Percentiles rank a stretch among this genome's conserved stretches.
These are phyloP conservation scores for Coemansia furcata DNA, from an alignment of 192 early-diverging fungal species.

Conservation along the genomic window DNA sequence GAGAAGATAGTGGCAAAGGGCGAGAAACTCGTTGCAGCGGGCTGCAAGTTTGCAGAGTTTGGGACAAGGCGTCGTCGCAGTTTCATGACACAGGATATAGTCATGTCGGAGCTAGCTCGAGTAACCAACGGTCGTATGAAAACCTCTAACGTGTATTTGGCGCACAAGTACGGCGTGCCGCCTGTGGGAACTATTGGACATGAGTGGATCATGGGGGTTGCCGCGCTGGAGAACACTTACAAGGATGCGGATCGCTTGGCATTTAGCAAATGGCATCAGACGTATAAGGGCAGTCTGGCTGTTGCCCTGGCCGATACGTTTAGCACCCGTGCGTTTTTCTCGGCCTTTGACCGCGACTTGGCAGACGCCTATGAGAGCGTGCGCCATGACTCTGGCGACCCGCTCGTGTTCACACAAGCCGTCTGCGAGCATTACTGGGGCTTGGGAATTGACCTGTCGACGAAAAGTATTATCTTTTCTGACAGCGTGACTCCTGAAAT, in stretches of 20 bases:
- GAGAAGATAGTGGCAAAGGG: conserved; percentile 57
- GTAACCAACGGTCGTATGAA: conserved; percentile 49
- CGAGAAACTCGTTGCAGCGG: conserved; percentile 47
- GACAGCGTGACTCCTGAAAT: conserved; percentile 60
- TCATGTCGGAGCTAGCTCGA: conserved; percentile 37
- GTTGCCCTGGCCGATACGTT: conserved; percentile 79
- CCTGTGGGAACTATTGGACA: conserved; percentile 62
- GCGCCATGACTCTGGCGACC: conserved; percentile 75
- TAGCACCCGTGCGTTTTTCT: conserved; percentile 62
- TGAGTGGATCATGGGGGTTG: conserved; percentile 76
- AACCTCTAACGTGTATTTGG: conserved; percentile 72
- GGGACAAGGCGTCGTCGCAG: conserved; percentile 71
- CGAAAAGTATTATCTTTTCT: conserved; percentile 70
- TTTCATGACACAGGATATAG: conserved; percentile 64
- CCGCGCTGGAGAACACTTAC: conserved; percentile 62
- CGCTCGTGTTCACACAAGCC: conserved; percentile 57
- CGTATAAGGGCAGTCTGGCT: conserved; percentile 56
- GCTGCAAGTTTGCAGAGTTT: conserved; percentile 76
- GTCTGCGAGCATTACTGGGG: conserved; percentile 59
- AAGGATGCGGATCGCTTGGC: conserved; percentile 60
- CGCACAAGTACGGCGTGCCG: conserved; percentile 48
- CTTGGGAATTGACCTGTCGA: conserved; percentile 57
- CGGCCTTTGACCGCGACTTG: conserved; percentile 56
- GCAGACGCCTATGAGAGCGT: conserved; percentile 58
- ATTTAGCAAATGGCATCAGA: conserved; percentile 58